Evolutionary conservation across 768 basidiomycete genomes (phyloP).

Genomic region (Udeniomyces megalosporus): DNA sequence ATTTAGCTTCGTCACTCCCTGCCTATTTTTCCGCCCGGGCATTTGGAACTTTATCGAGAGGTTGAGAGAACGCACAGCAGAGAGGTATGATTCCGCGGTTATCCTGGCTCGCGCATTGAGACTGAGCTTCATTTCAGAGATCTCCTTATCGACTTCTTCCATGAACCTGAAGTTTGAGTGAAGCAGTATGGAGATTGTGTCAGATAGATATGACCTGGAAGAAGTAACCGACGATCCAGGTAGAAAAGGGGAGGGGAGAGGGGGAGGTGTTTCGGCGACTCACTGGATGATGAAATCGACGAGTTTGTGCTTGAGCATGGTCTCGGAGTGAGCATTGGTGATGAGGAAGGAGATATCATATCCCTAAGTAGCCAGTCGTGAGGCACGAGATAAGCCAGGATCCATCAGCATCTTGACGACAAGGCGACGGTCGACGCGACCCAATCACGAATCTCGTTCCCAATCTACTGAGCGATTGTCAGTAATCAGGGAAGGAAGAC

Average conservation of each 20-base stretch:
- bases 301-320: slow-evolving; percentile 98
- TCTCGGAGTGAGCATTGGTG: slow-evolving; percentile 90
- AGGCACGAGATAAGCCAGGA: background rate
- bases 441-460: background rate
- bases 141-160: slow-evolving; percentile 99
- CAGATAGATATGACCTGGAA: background rate
- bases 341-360: slow-evolving; percentile 98
- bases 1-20: too few species aligned
- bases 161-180: slow-evolving; percentile 54
- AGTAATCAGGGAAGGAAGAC: too few species aligned
- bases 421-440: background rate
- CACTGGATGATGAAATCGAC: slow-evolving; percentile 99
- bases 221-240: background rate
- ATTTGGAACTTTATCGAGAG: too few species aligned
- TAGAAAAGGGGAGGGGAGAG: background rate
- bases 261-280: slow-evolving; percentile 25
- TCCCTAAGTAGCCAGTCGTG: slow-evolving; percentile 41
- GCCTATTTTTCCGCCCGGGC: background rate
- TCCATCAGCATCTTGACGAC: background rate
- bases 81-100: slow-evolving; percentile 50
- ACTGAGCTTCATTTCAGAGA: slow-evolving; percentile 97
- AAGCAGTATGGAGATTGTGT: slow-evolving; percentile 10
- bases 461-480: background rate
- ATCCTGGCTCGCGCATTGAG: slow-evolving; percentile 91
- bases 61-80: background rate